Evolutionary conservation across 139 green algal species (phyloP), one percentile per base, ranked within the genome.

Genomic region (Picochlorum sp.): DNA sequence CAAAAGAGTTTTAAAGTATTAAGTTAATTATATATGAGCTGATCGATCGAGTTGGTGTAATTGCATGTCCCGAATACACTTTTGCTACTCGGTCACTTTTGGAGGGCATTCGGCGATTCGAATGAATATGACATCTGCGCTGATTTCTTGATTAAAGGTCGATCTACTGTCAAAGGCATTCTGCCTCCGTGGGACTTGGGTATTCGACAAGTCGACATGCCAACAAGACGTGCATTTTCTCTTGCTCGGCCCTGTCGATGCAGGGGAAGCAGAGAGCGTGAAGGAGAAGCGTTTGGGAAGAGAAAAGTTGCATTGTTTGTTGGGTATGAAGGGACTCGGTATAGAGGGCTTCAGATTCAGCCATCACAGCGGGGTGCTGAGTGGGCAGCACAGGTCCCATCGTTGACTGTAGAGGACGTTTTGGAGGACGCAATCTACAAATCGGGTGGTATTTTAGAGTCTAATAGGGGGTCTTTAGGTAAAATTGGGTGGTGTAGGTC

Each of bases 401-500:
- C 72, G 16, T 49, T 57, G 4, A 84, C 76, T 0, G 38, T 78
- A 3, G 85, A 92, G 52, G 76, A 69, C 10, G 65, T 72, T 1
- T 60, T 92, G 58, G 85, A 88, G 62, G 50, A 67, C 1, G 84
- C 85, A 0, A 71, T 92, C 30, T 69, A 72, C 20, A 47, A 10
- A 4, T 66, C 72, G 3, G 83, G 76, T 3, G 63, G 78, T 6
- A 89, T 90, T 44, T 56, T 74, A 20, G 38, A 63, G 1, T 72
- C 54, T n/a, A 88, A 94, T 67, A 66, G 62, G 38, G 70, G 70
- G 16, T 45, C 69, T 6, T 50, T 83, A 23, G 18, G 23, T 6
- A 89, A 89, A 55, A 38, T 89, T 21, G 54, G 60, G 14, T 92
- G 85, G 85, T 65, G 58, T 8, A 68, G 85, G 49, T 81, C 70